Conservation (phyloP, 164 flowering plant genomes). For the grape (Vitis vinifera) region ASM3070453v1 NC_081806.1:5615501-5616000, state of each 20-base stretch:
- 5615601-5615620: not conserved
- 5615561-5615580: not conserved
- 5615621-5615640: not conserved
- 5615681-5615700: slow-evolving; percentile 6
- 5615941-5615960: slow-evolving; percentile 88
- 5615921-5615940: slow-evolving; percentile 71
- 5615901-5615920: slow-evolving; percentile 1
- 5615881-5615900: not conserved
- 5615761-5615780: slow-evolving; percentile 98
- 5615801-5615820: slow-evolving; percentile 89
- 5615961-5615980: slow-evolving; percentile 85
- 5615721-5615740: slow-evolving; percentile 95
- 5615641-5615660: not conserved
- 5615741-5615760: slow-evolving; percentile 96
- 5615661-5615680: not conserved
- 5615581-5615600: too few relatives aligned
- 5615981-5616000: slow-evolving; percentile 92
- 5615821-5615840: slow-evolving; percentile 96
- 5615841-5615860: slow-evolving; percentile 49
- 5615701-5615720: slow-evolving; percentile 89
- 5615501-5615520: too few relatives aligned
- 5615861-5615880: slow-evolving; percentile 1
- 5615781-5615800: slow-evolving; percentile 99
- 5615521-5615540: too few relatives aligned
- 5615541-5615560: too few relatives aligned